These are phyloP conservation scores for Senecio squalidus DNA, from an alignment of 140 eudicot species.

Conservation along the genomic window DNA sequence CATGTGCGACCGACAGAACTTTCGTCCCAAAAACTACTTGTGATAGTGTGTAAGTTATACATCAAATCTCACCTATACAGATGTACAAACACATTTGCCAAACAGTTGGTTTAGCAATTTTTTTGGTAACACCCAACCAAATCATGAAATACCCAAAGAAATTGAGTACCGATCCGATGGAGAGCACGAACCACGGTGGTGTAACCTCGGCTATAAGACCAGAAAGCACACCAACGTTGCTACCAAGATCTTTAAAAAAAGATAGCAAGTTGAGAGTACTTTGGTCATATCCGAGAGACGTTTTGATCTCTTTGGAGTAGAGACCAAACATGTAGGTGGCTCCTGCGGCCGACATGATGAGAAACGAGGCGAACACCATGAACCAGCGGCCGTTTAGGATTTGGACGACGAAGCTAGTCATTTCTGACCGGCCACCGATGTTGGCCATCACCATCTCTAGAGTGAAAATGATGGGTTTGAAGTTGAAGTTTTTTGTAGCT, in stretches of 20 bases:
- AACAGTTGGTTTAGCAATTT: slow-evolving; percentile 42
- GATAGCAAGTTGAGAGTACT: slow-evolving; percentile 54
- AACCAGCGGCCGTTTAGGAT: slow-evolving; percentile 69
- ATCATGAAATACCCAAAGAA: slow-evolving; percentile 73
- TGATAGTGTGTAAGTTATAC: background rate
- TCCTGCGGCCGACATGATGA: slow-evolving; percentile 74
- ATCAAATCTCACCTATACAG: slow-evolving; percentile 36
- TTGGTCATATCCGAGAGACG: slow-evolving; percentile 57
- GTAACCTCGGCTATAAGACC: slow-evolving; percentile 64
- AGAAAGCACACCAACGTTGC: slow-evolving; percentile 61
- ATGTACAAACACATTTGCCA: slow-evolving; percentile 84
- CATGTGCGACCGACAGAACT: no score
- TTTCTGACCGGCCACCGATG: slow-evolving; percentile 20
- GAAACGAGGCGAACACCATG: slow-evolving; percentile 66
- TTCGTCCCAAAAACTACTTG: background rate
- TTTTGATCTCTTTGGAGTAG: slow-evolving; percentile 51
- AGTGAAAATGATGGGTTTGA: slow-evolving; percentile 5
- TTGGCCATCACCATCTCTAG: slow-evolving; percentile 33
- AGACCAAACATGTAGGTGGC: slow-evolving; percentile 79
- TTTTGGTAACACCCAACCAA: slow-evolving; percentile 61
- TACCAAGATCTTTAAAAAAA: slow-evolving; percentile 61
- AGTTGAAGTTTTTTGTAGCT: background rate
- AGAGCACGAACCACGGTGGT: slow-evolving; percentile 62
- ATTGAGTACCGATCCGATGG: slow-evolving; percentile 51
- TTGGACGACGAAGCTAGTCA: slow-evolving; percentile 30